A percentile compares a stretch with the other conserved stretches of the same genome.
Conservation (phyloP, 2,329 filamentous ascomycete genomes). For the Amylocarpus encephaloides region DNA sequence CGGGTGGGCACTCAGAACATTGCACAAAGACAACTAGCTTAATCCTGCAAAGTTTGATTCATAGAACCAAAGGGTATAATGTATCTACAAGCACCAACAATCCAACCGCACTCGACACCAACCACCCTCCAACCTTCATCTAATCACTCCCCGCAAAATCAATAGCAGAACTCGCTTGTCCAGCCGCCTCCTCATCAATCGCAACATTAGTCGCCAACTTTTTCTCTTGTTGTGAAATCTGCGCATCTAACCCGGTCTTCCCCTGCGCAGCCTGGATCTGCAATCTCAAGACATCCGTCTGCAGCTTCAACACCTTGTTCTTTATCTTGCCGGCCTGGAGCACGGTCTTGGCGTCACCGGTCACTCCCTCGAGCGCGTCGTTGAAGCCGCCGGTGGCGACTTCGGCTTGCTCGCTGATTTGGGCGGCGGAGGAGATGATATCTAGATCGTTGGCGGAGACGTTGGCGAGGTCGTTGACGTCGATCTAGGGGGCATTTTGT, state of each 20-base stretch:
- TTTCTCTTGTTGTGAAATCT: constrained; percentile 41
- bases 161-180: constrained; percentile 27
- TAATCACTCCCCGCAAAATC: constrained; percentile 12
- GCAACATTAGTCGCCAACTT: constrained; percentile 50
- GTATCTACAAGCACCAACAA: no score
- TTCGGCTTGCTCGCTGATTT: constrained; percentile 49
- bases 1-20: no score
- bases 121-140: neutral
- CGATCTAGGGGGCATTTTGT: constrained; percentile 31
- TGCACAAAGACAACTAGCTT: no score
- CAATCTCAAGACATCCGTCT: constrained; percentile 45
- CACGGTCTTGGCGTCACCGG: constrained; percentile 35
- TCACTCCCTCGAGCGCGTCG: constrained; percentile 43
- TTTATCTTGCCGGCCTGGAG: constrained; percentile 52
- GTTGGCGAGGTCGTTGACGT: constrained; percentile 38
- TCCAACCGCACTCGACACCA: no score
- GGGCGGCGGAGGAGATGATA: constrained; percentile 43
- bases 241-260: constrained; percentile 36
- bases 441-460: constrained; percentile 43
- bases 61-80: no score
- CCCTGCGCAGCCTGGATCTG: constrained; percentile 47
- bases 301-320: constrained; percentile 55
- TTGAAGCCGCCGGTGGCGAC: constrained; percentile 44
- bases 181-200: constrained; percentile 31
- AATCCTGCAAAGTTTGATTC: no score